These are phyloP conservation scores for Exophiala oligosperma DNA, from an alignment of 2,329 filamentous ascomycete species.

Conservation along the genomic window DNA sequence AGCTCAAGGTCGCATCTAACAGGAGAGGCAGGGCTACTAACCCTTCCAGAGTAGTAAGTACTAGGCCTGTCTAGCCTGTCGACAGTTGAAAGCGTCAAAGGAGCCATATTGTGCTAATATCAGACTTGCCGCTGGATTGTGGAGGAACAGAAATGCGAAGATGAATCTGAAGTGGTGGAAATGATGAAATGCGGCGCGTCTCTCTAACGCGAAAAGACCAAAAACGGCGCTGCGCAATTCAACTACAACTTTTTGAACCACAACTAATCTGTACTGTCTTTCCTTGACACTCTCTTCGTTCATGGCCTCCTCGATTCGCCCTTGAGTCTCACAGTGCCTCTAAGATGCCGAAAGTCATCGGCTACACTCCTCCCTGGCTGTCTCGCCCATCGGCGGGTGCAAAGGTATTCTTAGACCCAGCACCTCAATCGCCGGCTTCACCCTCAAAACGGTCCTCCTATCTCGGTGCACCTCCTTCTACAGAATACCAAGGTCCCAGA, in stretches of 20 bases:
- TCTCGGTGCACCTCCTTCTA: conserved; percentile 25
- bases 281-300: not conserved
- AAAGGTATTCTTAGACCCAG: conserved; percentile 66
- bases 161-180: not conserved
- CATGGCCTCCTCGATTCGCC: not conserved
- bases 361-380: conserved; percentile 86
- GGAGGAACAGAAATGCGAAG: not conserved
- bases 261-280: not conserved
- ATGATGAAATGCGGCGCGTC: conserved; percentile 8
- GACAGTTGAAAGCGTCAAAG: conserved; percentile 65
- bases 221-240: not conserved
- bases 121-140: not conserved
- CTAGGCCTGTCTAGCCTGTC: conserved; percentile 92
- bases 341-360: conserved; percentile 80
- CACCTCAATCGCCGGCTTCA: conserved; percentile 46
- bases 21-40: conserved; percentile 43
- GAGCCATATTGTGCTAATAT: not conserved
- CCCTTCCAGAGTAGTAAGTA: conserved; percentile 85
- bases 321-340: not conserved
- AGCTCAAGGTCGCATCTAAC: not conserved
- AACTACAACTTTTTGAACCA: conserved; percentile 3
- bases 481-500: conserved; percentile 42
- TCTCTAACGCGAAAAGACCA: conserved; percentile 1
- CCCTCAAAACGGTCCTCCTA: conserved; percentile 37
- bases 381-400: conserved; percentile 74